Evolutionary conservation across 2,329 filamentous ascomycete species (phyloP).

Genomic region (Colletotrichum chrysophilum): DNA sequence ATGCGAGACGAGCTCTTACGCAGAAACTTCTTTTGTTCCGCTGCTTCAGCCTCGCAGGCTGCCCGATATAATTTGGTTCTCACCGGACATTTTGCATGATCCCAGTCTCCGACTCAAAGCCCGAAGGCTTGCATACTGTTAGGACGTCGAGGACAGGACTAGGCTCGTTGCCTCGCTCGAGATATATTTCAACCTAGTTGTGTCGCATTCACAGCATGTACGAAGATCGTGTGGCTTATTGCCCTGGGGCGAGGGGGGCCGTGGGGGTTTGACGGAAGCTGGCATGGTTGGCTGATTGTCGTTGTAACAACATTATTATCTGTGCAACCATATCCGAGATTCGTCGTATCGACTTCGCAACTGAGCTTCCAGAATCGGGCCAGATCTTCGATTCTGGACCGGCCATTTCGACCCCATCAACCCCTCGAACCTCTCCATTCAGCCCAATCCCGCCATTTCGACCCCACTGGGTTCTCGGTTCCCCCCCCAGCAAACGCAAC

Average conservation of each 20-base stretch:
- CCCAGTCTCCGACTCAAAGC: not conserved
- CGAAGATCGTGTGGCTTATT: not conserved
- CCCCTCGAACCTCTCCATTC: slow-evolving; percentile 3
- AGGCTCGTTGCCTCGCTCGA: not conserved
- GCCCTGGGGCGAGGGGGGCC: not conserved
- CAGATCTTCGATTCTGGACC: slow-evolving; percentile 1
- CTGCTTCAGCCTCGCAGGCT: not conserved
- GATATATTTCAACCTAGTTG: not conserved
- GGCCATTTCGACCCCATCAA: not conserved
- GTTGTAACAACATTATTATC: not conserved
- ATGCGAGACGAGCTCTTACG: not conserved
- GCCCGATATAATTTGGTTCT: not conserved
- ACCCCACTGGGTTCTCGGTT: not conserved
- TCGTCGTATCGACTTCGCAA: not conserved
- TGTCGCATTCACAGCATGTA: not conserved
- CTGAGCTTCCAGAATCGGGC: not conserved
- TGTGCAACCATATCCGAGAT: not conserved
- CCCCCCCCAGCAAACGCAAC: slow-evolving; percentile 1
- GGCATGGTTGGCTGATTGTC: not conserved
- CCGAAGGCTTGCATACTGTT: slow-evolving; percentile 1
- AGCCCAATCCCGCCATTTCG: not conserved
- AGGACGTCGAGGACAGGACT: not conserved
- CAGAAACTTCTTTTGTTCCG: not conserved
- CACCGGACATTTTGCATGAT: not conserved
- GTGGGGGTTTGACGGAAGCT: not conserved